Percentiles rank a stretch among this genome's conserved stretches.
phyloP scores from a whole-genome alignment of 371 early-diverging fungal species.

The Globomyces sp. region DNA sequence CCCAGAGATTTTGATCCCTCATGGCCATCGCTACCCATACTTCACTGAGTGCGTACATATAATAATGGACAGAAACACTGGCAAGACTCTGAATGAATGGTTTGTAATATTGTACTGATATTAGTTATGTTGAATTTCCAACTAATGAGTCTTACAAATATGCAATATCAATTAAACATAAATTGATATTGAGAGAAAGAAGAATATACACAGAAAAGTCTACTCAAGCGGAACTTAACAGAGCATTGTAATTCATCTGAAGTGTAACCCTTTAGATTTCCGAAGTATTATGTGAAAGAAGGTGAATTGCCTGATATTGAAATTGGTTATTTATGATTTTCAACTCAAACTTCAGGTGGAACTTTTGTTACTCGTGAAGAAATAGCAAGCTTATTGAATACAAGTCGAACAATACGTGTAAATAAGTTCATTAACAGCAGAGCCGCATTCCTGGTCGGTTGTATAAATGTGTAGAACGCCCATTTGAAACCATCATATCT shows the following conservation, averaged over 20 bases:
- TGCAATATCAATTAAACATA: neutral
- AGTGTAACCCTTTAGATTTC: slow-evolving; percentile 39
- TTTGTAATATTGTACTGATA: slow-evolving; percentile 28
- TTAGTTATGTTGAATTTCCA: slow-evolving; percentile 64
- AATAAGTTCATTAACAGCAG: neutral
- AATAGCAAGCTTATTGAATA: slow-evolving; percentile 65
- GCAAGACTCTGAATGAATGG: slow-evolving; percentile 49
- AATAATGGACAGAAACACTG: slow-evolving; percentile 59
- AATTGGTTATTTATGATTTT: too few species aligned
- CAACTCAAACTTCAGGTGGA: too few species aligned
- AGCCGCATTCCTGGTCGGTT: neutral
- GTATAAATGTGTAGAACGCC: slow-evolving; percentile 52
- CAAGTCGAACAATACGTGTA: slow-evolving; percentile 75
- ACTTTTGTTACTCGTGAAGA: slow-evolving; percentile 72
- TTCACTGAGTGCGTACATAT: slow-evolving; percentile 44
- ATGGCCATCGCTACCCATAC: slow-evolving; percentile 22
- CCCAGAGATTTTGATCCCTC: slow-evolving; percentile 19
- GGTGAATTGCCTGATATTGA: neutral
- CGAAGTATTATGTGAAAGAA: slow-evolving; percentile 49
- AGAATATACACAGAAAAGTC: neutral
- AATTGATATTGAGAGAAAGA: neutral
- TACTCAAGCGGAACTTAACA: slow-evolving; percentile 65
- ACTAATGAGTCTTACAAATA: slow-evolving; percentile 42
- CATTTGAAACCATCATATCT: slow-evolving; percentile 76
- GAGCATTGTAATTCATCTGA: slow-evolving; percentile 32